Evolutionary conservation across 2,329 filamentous ascomycete species (phyloP), one percentile per base, ranked within the genome.

Genomic region (Microsporum audouinii): DNA sequence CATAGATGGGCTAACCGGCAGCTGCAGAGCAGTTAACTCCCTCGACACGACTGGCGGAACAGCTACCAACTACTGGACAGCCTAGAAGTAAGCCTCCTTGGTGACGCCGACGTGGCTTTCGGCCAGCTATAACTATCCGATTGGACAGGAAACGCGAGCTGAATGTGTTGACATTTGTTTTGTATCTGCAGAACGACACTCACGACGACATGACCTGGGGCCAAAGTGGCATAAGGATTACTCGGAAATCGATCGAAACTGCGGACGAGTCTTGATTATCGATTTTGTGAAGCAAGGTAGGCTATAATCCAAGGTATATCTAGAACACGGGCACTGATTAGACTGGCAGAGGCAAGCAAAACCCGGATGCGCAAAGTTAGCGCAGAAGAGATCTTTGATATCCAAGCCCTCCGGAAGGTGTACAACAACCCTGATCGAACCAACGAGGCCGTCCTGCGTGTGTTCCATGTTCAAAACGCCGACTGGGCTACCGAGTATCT

Each of bases 391-490:
- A 78, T 81, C 55, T 70, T 72, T 63, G 70, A 76, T 47, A 66
- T 81, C 17, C 68, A 76, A 55, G 73, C 70, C 14, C 67, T 82
- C 57, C 70, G 74, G n/a, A 71, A 69, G 31, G 76, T 79, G 63
- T 81, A 80, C 64, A 68, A 57, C 45, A 68, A 67, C 31, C 64
- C 66, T 27, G 64, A 69, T 27, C 67, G 67, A 38, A 65, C 63
- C 27, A 61, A 64, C 17, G 65, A 68, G 38, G 66, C 68, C 5
- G 65, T 70, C 2, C 66, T 75, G 43, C 67, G 72, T 34, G 69
- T 75, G 17, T 72, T 75, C 51, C 80, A 82, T 63, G 77, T 82
- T 2, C 80, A 82, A 66, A 82, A 82, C 63, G 79, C 79, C 5
- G 69, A 70, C 5, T 81, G 79, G 78, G 80, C 80, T 0, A 76